Conservation (phyloP, 2,329 filamentous ascomycete genomes). For the Fusarium sp. region DNA sequence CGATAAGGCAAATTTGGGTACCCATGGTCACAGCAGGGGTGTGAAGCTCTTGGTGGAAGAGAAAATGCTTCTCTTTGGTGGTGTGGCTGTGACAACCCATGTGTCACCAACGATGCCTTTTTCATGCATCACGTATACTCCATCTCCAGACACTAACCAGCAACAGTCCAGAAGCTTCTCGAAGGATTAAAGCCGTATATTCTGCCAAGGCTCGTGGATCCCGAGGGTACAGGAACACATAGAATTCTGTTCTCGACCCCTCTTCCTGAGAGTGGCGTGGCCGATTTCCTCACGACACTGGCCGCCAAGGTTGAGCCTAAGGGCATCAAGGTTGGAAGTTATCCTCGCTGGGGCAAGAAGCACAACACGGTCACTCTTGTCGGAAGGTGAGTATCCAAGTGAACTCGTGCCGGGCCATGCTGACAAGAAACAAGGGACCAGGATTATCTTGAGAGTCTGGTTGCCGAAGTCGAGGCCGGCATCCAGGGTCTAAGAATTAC, state of each 20-base stretch:
- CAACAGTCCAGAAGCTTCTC: conserved; percentile 73
- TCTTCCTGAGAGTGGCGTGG: conserved; percentile 83
- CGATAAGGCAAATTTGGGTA: background rate
- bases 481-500: conserved; percentile 76
- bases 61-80: background rate
- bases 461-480: conserved; percentile 77
- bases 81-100: background rate
- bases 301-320: conserved; percentile 74
- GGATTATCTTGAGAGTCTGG: conserved; percentile 78
- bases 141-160: conserved; percentile 12
- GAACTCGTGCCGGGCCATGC: conserved; percentile 32
- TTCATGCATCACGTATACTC: background rate
- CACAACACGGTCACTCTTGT: conserved; percentile 92
- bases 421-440: conserved; percentile 64
- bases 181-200: conserved; percentile 76
- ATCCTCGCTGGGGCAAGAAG: conserved; percentile 89
- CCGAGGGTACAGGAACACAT: conserved; percentile 79
- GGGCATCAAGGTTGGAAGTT: conserved; percentile 93
- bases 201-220: conserved; percentile 74
- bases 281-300: conserved; percentile 80
- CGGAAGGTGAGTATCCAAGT: conserved; percentile 55
- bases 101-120: background rate
- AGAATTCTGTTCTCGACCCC: conserved; percentile 88
- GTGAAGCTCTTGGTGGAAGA: background rate
- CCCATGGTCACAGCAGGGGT: background rate